Base-by-base conservation (phyloP, 495 filamentous ascomycete species). In the Penicillium bovifimosum region DNA sequence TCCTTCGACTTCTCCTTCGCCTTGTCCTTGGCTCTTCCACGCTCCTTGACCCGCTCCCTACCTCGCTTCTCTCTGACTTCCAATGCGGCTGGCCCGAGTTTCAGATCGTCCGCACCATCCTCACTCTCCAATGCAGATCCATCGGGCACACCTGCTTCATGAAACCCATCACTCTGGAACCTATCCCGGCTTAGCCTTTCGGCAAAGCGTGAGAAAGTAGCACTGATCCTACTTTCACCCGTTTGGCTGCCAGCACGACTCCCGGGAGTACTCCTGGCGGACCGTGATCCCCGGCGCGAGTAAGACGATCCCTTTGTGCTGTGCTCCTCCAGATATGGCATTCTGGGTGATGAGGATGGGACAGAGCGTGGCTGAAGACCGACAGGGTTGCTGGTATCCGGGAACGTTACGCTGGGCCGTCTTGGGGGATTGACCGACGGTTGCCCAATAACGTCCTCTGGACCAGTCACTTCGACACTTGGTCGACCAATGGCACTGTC, bases 231-330 rank as follows among this genome's bases (percentile, higher is more conserved):
- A 34, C 76, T 82, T 42, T 91, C 86, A 18, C 85, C 84, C 6
- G 75, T 71, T 53, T 87, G 82, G 56, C 85, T 88, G 17, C 71
- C 77, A 3, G 87, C 80, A 50, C 86, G 80, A 56, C 86, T 88
- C 56, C 79, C 85, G 43, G 69, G 78, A 7, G 71, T 73, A 36
- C 76, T 70, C 54, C 74, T 79, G 38, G 65, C 75, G 31, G 78
- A 74, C 40, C 77, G 80, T 11, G 84, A 83, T 8, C 79, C 77
- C 7, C 83, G 79, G 6, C 85, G 76, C 28, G 83, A 84, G 26
- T 81, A 68, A 0, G 61, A 80, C 66, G 54, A 76, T 62, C 68
- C 64, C 9, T 73, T 76, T 20, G 61, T 70, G 41, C 78, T 78
- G 39, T 87, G 85, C 9, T 70, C 66, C 9, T 72, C 68, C 29